Percentiles rank a stretch among this genome's conserved stretches.
phyloP scores from a whole-genome alignment of 108 stramenopile genomes.

The Fragilaria crotonensis region DNA sequence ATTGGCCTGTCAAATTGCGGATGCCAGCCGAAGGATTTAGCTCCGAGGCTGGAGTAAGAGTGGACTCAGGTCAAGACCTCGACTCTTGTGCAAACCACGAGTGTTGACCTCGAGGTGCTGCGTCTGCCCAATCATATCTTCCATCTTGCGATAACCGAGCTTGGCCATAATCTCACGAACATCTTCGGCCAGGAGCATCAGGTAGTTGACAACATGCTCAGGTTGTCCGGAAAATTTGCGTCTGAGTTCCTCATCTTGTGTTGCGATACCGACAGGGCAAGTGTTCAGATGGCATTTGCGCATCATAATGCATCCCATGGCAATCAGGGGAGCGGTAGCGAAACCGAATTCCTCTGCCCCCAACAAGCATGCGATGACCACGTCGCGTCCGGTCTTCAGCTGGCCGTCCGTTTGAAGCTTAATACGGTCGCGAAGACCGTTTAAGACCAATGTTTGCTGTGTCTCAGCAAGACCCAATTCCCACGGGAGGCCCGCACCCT shows the following conservation, averaged over 20 bases:
- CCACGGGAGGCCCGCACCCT: slow-evolving; percentile 94
- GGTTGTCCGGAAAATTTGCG: slow-evolving; percentile 94
- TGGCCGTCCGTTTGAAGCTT: slow-evolving; percentile 93
- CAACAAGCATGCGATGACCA: slow-evolving; percentile 86
- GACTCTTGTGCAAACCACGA: slow-evolving; percentile 89
- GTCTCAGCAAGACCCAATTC: slow-evolving; percentile 95
- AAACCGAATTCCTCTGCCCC: slow-evolving; percentile 95
- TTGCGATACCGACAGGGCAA: slow-evolving; percentile 94
- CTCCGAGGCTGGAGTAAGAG: slow-evolving; percentile 88
- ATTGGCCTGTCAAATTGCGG: slow-evolving; percentile 69
- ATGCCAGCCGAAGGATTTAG: slow-evolving; percentile 84
- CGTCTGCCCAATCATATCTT: slow-evolving; percentile 94
- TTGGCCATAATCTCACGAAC: slow-evolving; percentile 93
- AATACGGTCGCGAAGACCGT: slow-evolving; percentile 85
- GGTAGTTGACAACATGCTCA: slow-evolving; percentile 96
- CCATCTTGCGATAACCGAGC: slow-evolving; percentile 89
- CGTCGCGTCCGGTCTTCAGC: slow-evolving; percentile 91
- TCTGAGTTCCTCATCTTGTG: slow-evolving; percentile 94
- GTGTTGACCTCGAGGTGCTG: slow-evolving; percentile 88
- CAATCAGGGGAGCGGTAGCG: slow-evolving; percentile 89
- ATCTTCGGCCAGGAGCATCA: slow-evolving; percentile 94
- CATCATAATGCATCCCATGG: slow-evolving; percentile 97
- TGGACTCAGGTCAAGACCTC: slow-evolving; percentile 89
- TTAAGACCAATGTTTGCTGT: slow-evolving; percentile 90
- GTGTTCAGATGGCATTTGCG: slow-evolving; percentile 96